These are phyloP conservation scores for Rhizophora mangle DNA, from an alignment of 345 rosid genomes.

Conservation along the genomic window DNA sequence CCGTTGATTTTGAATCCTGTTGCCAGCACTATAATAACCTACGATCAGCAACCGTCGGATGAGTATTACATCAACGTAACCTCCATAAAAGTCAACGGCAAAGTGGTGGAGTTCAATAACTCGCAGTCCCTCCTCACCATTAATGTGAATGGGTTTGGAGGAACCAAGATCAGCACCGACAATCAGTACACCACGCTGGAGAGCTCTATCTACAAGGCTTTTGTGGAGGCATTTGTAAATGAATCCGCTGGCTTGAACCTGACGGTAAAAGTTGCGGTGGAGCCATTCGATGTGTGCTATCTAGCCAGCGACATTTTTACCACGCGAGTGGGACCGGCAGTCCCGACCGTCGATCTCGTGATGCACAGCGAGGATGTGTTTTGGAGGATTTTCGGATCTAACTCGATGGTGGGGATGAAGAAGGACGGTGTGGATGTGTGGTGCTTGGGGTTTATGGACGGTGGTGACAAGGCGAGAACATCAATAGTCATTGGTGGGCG, in stretches of 20 bases:
- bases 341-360: conserved; percentile 28
- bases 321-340: conserved; percentile 18
- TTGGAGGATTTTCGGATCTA: conserved; percentile 35
- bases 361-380: conserved; percentile 23
- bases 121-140: conserved; percentile 4
- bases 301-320: conserved; percentile 6
- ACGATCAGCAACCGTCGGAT: conserved; percentile 22
- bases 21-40: conserved; percentile 26
- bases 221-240: conserved; percentile 8
- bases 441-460: conserved; percentile 42
- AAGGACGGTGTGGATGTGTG: conserved; percentile 14
- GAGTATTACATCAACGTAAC: conserved; percentile 15
- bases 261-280: not conserved
- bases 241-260: conserved; percentile 6
- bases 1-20: conserved; percentile 18
- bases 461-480: conserved; percentile 24
- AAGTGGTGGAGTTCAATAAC: not conserved
- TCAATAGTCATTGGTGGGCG: conserved; percentile 21
- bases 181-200: conserved; percentile 30
- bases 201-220: conserved; percentile 27
- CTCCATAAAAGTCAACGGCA: conserved; percentile 12
- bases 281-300: conserved; percentile 33
- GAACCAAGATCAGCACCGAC: conserved; percentile 28
- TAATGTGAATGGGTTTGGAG: conserved; percentile 16
- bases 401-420: conserved; percentile 31